Evolutionary conservation across 805 yeast species (phyloP), one percentile per base, ranked within the genome.

Genomic region (Wickerhamiella siamensis): DNA sequence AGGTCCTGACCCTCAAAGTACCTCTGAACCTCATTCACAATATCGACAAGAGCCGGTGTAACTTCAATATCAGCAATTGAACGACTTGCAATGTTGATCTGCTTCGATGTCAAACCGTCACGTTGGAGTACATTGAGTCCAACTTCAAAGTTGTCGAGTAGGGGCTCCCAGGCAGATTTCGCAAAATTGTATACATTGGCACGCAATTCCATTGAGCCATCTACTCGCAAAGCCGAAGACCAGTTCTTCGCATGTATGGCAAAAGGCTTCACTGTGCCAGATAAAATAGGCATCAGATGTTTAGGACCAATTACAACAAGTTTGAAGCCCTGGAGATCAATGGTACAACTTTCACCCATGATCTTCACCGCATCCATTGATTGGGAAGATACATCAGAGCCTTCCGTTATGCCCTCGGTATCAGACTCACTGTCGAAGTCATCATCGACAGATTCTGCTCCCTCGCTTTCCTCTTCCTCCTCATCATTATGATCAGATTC

Each of bases 151-250:
- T 88, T 79, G 54, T 91, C 98, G 39, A 91, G 58, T 36, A 91
- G 64, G 0, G 98, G 96, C 53, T 91, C 97, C 97, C 98, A 87
- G 0, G 84, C 72, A 3, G 95, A 86, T 47, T 81, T 75, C 0
- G 95, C 74, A 57, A 87, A 87, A 57, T 86, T 86, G 66, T 81
- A 87, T 17, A 83, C 74, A 58, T 83, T 86, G 8, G 81, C 71
- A 46, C 65, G 72, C 0, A 84, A 69, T 46, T 75, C 81, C 29
- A 86, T 59, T 20, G 72, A 71, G 0, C 79, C 67, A 43, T 75
- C 76, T 1, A 83, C 81, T 50, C 76, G 77, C 42, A 87, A 59
- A 45, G 82, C 87, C 1, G 87, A 76, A 0, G 94, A 79, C 96
- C 96, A 87, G 52, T 87, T 82, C 42, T 71, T 70, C 0, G 84